Percentiles rank a stretch among this genome's conserved stretches.
phyloP scores from a whole-genome alignment of 495 filamentous ascomycete genomes.

The Podospora fimiseda region DNA sequence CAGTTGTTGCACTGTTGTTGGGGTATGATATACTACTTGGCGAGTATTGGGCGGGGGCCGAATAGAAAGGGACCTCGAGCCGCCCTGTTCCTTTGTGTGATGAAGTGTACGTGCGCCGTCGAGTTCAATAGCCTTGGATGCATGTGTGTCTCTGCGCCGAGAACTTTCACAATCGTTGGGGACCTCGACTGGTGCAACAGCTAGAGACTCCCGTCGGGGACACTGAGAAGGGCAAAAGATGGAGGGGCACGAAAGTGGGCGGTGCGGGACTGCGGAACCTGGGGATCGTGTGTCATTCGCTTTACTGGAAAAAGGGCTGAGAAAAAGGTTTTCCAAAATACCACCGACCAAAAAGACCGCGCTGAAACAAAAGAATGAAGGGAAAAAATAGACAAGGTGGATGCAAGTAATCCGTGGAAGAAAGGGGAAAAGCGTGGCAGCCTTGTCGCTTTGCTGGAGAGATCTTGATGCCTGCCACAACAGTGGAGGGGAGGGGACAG shows the following conservation, averaged over 20 bases:
- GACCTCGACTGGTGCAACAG: no score
- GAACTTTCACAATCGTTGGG: not conserved
- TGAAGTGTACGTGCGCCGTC: no score
- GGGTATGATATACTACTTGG: not conserved
- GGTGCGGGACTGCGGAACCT: no score
- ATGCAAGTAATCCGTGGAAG: not conserved
- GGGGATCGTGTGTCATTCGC: no score
- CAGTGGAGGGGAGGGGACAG: no score
- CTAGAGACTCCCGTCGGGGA: no score
- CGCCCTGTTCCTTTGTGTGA: slow-evolving; percentile 21
- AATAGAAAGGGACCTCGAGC: slow-evolving; percentile 24
- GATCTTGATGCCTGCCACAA: not conserved
- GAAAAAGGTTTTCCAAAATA: no score
- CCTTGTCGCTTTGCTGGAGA: not conserved
- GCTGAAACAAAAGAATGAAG: not conserved
- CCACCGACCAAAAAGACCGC: no score
- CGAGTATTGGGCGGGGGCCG: slow-evolving; percentile 12
- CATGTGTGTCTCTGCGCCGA: not conserved
- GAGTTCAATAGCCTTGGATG: slow-evolving; percentile 2
- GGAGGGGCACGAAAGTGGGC: no score
- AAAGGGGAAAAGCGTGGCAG: slow-evolving; percentile 4
- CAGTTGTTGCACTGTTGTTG: no score
- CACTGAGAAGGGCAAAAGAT: no score
- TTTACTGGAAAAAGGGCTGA: no score
- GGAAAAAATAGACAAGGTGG: not conserved